Base-by-base conservation (phyloP, 257 asterid genomes). In the Coffea eugenioides region DNA sequence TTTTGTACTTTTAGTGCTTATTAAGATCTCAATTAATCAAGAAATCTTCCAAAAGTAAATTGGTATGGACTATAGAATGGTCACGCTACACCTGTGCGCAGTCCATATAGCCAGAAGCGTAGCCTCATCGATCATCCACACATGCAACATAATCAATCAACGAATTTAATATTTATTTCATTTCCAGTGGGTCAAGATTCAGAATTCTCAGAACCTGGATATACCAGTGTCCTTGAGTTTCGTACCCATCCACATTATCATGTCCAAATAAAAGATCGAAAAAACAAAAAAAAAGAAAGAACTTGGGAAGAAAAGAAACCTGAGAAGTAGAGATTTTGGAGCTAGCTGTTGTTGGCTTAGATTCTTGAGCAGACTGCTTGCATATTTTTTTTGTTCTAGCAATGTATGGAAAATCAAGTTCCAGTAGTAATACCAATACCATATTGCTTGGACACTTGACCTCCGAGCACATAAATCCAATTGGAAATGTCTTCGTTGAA, bases 401-500 rank as follows among this genome's bases (percentile, higher is more conserved):
- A 27, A 73, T 73, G 77, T 46, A 27, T 16, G 21, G 39, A 20
- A 73, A 51, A 73, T 8, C 65, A 72, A 65, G 70, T 12, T 12
- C 18, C 10, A 27, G 8, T 68, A 20, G 49, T 36, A 52, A 8
- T 21, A 73, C 77, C 43, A 52, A 8, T 21, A 73, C 77, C 43
- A 9, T 36, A 13, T 13, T 54, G 64, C 31, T 74, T 54, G 65
- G 49, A 2, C 51, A 46, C 9, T 5, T 23, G 13, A 27, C 64
- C 4, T n/a, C 66, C 9, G 27, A 52, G 13, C 67, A 74, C 36
- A 27, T 74, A 16, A 31, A 74, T 82, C 75, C 75, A 15, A 71
- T 61, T 54, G 85, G 77, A 21, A 77, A 72, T 68, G 70, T 80
- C 51, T 51, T 82, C 20, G 31, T 64, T 68, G 85, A 76, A 52